Base-by-base conservation (phyloP, 2,329 filamentous ascomycete genomes). In the Fusarium fracticaudum region DNA sequence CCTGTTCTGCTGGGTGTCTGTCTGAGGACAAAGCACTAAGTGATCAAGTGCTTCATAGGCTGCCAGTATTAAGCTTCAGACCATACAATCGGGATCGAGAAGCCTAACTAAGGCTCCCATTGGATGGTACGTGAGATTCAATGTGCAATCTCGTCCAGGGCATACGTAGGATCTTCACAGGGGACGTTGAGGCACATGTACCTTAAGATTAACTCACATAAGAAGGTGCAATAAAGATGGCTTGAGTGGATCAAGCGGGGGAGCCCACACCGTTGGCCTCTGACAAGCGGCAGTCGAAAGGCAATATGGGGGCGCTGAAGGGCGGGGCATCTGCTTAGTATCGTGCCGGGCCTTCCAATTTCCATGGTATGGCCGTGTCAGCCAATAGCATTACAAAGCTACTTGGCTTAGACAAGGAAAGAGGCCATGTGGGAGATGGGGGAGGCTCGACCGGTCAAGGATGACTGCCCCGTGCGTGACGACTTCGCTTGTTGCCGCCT, bases 371-470 rank as follows among this genome's bases (percentile, higher is more conserved):
- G 50, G 38, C 43, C 41, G 24, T 22, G 37, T 40, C 44, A 57
- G 22, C 72, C 72, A 73, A 75, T 70, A 17, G 45, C 29, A 60
- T 64, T 51, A 51, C n/a, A 59, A 41, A 17, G 31, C 20, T 41
- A 35, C 31, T 58, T 60, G 51, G 41, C 37, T 35, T 33, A 68
- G 67, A 54, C 41, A 66, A 38, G 60, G 74, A 51, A 69, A 53
- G 64, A 65, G 45, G 40, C 67, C 63, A 77, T 71, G 68, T 63
- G 69, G 65, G 60, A 60, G 45, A 55, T 37, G 35, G 65, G 50
- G 26, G 20, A 71, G 60, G 58, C 73, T 66, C 55, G 71, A 76
- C 76, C 73, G 76, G 76, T 78, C 76, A 78, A 66, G 69, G 60
- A 60, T 54, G 29, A 53, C 37, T 45, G 60, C 63, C 57, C 63